Conservation (phyloP, 1,284 basidiomycete genomes). For the Earliella scabrosa region DNA sequence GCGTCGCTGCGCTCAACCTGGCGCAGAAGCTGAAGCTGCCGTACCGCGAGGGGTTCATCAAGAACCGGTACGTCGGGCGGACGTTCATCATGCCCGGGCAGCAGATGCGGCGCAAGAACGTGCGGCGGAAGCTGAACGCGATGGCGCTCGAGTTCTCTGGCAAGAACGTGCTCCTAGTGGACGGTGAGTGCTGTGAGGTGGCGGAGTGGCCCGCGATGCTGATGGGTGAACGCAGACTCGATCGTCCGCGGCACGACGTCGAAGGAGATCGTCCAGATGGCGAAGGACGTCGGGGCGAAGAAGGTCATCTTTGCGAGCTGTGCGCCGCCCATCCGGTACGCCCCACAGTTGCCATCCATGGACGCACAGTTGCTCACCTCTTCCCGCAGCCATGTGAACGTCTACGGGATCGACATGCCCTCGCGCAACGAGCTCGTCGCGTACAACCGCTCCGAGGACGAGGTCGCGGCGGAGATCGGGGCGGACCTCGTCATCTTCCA, state of each 20-base stretch:
- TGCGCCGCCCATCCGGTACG: slow-evolving; percentile 90
- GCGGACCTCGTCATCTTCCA: slow-evolving; percentile 99
- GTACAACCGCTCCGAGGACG: slow-evolving; percentile 74
- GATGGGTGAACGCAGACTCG: slow-evolving; percentile 65
- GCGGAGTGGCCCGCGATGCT: slow-evolving; percentile 4
- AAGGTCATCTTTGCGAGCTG: slow-evolving; percentile 97
- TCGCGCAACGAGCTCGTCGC: slow-evolving; percentile 94
- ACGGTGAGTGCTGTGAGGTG: slow-evolving; percentile 62
- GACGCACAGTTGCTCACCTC: not conserved
- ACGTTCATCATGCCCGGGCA: slow-evolving; percentile 99
- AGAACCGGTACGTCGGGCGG: slow-evolving; percentile 97
- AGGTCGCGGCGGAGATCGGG: slow-evolving; percentile 87
- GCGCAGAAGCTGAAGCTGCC: slow-evolving; percentile 92
- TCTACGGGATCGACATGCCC: slow-evolving; percentile 99
- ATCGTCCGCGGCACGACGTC: slow-evolving; percentile 99
- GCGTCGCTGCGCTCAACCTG: slow-evolving; percentile 94
- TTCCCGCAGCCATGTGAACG: slow-evolving; percentile 79
- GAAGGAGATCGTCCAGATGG: slow-evolving; percentile 99
- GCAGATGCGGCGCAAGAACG: slow-evolving; percentile 92
- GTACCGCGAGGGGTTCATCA: slow-evolving; percentile 98
- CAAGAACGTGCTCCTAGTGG: slow-evolving; percentile 95
- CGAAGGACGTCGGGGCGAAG: slow-evolving; percentile 98
- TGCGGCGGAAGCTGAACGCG: slow-evolving; percentile 95
- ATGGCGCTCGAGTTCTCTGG: slow-evolving; percentile 98
- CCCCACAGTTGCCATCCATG: not conserved